Percentiles rank a stretch among this genome's conserved stretches.
These are phyloP conservation scores for Pseudopyrenochaeta lycopersici DNA, from an alignment of 2,329 filamentous ascomycete species.

Conservation along the genomic window DNA sequence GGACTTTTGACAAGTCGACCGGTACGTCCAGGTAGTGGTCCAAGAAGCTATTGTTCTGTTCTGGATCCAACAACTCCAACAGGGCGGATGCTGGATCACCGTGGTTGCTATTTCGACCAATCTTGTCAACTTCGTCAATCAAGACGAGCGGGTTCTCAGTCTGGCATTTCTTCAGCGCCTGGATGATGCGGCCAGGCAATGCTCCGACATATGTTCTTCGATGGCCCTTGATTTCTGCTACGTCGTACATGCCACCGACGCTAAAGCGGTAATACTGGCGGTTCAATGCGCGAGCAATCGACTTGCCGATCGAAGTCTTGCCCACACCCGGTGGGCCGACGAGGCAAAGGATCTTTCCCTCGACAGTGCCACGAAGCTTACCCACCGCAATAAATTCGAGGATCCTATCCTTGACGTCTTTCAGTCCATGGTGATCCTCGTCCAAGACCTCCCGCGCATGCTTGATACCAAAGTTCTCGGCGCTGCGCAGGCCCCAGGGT, in stretches of 20 bases:
- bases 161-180: constrained; percentile 98
- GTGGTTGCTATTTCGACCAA: constrained; percentile 87
- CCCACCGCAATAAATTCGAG: constrained; percentile 98
- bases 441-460: constrained; percentile 91
- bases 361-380: constrained; percentile 94
- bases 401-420: constrained; percentile 98
- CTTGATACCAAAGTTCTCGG: constrained; percentile 95
- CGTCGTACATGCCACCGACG: constrained; percentile 94
- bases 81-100: constrained; percentile 95
- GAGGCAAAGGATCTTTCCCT: constrained; percentile 98
- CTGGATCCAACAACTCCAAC: constrained; percentile 91
- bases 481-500: constrained; percentile 93
- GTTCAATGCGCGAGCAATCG: constrained; percentile 92
- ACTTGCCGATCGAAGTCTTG: constrained; percentile 99
- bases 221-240: constrained; percentile 98
- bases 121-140: constrained; percentile 98
- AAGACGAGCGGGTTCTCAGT: constrained; percentile 97
- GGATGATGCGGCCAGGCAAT: constrained; percentile 93
- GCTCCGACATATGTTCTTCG: constrained; percentile 96
- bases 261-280: constrained; percentile 98
- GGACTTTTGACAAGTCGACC: constrained; percentile 94
- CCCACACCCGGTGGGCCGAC: constrained; percentile 97
- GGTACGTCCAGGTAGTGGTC: constrained; percentile 99
- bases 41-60: constrained; percentile 96
- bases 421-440: constrained; percentile 94